Conservation (phyloP, 1,139 yeast genomes). For the Sugiyamaella novakii region DNA sequence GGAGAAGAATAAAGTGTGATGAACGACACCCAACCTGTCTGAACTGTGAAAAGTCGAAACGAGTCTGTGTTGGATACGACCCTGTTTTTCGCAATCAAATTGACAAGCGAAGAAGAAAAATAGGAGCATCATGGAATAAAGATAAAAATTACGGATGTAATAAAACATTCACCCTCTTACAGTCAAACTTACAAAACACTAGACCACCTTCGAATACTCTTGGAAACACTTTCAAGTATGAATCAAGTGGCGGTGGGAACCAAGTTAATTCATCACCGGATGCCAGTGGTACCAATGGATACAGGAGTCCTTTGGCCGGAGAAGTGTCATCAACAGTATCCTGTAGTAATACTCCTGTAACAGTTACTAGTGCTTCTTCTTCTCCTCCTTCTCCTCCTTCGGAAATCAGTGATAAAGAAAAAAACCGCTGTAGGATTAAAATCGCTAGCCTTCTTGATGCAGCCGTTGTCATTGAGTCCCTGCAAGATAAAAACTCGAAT, state of each 20-base stretch:
- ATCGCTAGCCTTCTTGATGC: constrained; percentile 38
- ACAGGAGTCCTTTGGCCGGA: constrained; percentile 10
- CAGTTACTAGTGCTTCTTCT: neutral
- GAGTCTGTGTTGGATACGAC: constrained; percentile 69
- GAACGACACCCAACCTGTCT: constrained; percentile 72
- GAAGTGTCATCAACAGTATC: constrained; percentile 15
- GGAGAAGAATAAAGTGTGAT: constrained; percentile 69
- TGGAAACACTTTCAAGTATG: constrained; percentile 2
- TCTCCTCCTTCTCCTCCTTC: constrained; percentile 11
- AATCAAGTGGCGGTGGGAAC: neutral
- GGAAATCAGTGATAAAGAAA: constrained; percentile 6
- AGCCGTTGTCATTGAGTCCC: constrained; percentile 33
- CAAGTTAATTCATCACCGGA: neutral
- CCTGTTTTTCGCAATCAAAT: constrained; percentile 37
- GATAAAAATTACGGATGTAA: constrained; percentile 7
- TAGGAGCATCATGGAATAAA: constrained; percentile 11
- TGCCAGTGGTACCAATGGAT: neutral
- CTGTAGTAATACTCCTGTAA: constrained; percentile 11
- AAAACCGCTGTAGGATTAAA: constrained; percentile 29
- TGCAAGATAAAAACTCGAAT: neutral
- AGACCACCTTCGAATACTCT: neutral
- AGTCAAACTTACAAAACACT: neutral
- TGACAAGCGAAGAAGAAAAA: constrained; percentile 28
- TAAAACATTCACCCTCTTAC: neutral
- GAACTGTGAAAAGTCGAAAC: constrained; percentile 71